Evolutionary conservation across 495 filamentous ascomycete species (phyloP).

Genomic region (Gamarada debralockiae): DNA sequence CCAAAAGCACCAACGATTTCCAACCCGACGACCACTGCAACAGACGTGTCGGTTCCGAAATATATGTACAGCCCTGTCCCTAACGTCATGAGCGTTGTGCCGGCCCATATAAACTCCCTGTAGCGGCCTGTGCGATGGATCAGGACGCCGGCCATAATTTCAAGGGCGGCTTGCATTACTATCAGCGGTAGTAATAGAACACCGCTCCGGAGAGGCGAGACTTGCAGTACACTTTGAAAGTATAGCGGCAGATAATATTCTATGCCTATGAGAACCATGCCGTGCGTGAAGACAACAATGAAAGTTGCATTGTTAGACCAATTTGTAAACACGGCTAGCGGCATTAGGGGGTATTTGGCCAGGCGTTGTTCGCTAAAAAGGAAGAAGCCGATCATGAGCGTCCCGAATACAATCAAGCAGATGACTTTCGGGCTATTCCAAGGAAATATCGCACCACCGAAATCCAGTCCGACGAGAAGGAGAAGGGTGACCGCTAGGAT

Average conservation of each 20-base stretch:
- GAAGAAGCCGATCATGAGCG: slow-evolving; percentile 54
- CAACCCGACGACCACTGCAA: slow-evolving; percentile 48
- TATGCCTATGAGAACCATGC: slow-evolving; percentile 14
- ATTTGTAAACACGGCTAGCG: slow-evolving; percentile 54
- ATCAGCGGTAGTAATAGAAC: slow-evolving; percentile 61
- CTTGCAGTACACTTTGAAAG: slow-evolving; percentile 67
- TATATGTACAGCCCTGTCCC: slow-evolving; percentile 54
- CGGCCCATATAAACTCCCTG: slow-evolving; percentile 48
- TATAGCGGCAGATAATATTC: slow-evolving; percentile 72
- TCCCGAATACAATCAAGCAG: slow-evolving; percentile 65
- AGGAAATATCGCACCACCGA: slow-evolving; percentile 63
- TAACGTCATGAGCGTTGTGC: slow-evolving; percentile 46
- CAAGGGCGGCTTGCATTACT: slow-evolving; percentile 43
- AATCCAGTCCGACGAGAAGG: slow-evolving; percentile 67
- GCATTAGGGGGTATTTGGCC: slow-evolving; percentile 68
- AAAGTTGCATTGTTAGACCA: slow-evolving; percentile 48
- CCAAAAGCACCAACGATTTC: slow-evolving; percentile 47
- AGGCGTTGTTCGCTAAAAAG: slow-evolving; percentile 57
- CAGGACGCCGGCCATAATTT: slow-evolving; percentile 45
- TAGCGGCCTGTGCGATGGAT: slow-evolving; percentile 61
- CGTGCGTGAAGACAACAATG: slow-evolving; percentile 53
- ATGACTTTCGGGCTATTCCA: slow-evolving; percentile 57
- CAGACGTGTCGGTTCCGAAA: slow-evolving; percentile 37
- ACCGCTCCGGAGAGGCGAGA: slow-evolving; percentile 57
- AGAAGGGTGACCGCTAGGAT: slow-evolving; percentile 67